Percentiles rank a stretch among this genome's conserved stretches.
phyloP scores from a whole-genome alignment of 495 filamentous ascomycete genomes.

The Aspergillus haitiensis region DNA sequence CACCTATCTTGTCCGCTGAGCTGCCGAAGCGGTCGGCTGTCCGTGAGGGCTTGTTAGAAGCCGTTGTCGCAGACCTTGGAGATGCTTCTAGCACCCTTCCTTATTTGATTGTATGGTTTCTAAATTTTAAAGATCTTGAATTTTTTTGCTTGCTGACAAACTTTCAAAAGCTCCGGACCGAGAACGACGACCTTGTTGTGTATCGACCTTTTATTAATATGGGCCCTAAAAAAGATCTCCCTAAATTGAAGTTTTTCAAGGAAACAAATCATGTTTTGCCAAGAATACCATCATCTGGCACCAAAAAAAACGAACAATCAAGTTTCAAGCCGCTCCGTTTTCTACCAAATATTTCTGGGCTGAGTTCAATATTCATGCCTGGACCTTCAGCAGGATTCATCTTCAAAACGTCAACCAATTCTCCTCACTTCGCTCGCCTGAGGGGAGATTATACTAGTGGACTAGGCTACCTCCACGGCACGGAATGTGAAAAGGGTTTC shows the following conservation, averaged over 20 bases:
- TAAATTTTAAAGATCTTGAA: neutral
- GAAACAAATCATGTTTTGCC: conserved; percentile 62
- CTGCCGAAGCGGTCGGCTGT: conserved; percentile 67
- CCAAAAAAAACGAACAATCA: conserved; percentile 39
- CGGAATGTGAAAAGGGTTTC: conserved; percentile 75
- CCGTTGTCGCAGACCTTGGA: conserved; percentile 80
- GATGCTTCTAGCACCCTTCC: conserved; percentile 67
- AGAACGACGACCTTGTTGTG: conserved; percentile 77
- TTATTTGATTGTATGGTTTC: conserved; percentile 69
- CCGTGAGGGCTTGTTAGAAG: conserved; percentile 71
- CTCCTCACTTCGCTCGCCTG: conserved; percentile 71
- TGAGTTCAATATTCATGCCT: conserved; percentile 76
- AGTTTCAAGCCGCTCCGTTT: conserved; percentile 56
- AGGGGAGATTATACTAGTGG: conserved; percentile 61
- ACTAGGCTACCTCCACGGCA: conserved; percentile 67
- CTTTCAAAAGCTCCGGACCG: conserved; percentile 64
- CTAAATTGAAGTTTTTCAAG: conserved; percentile 71
- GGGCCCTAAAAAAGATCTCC: conserved; percentile 29
- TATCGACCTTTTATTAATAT: conserved; percentile 71
- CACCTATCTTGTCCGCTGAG: conserved; percentile 71
- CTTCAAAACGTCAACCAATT: conserved; percentile 70
- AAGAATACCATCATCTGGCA: conserved; percentile 43
- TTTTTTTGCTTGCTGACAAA: conserved; percentile 6
- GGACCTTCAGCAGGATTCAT: conserved; percentile 77
- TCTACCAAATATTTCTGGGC: conserved; percentile 68